phyloP scores from a whole-genome alignment of 148 eudicot genomes.

The Heliamphora exappendiculata region DNA sequence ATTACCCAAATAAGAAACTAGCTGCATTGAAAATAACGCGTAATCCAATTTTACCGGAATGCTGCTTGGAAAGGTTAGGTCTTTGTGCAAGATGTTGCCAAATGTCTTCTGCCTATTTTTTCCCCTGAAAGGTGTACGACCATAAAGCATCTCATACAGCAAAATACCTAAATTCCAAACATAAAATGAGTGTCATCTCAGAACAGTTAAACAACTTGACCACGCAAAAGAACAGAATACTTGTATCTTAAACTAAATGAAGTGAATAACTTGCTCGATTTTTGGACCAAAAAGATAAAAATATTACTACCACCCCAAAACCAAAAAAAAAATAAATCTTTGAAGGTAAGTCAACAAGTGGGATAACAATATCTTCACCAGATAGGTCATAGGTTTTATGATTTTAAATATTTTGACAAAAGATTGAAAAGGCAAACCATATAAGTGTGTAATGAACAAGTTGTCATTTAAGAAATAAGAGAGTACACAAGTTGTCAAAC shows the following conservation, averaged over 20 bases:
- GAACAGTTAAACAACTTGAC: background rate
- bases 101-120: conserved; percentile 93
- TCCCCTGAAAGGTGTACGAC: conserved; percentile 95
- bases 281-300: background rate
- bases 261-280: background rate
- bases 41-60: conserved; percentile 53
- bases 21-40: background rate
- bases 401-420: background rate
- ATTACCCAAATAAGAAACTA: background rate
- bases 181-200: background rate
- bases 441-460: background rate
- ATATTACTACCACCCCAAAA: background rate
- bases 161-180: conserved; percentile 51
- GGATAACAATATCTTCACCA: background rate
- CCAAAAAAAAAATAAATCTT: no score
- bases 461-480: no score
- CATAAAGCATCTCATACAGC: conserved; percentile 93
- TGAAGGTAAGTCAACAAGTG: background rate
- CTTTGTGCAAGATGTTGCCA: conserved; percentile 83
- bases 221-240: background rate
- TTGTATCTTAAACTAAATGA: background rate
- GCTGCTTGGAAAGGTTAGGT: conserved; percentile 95
- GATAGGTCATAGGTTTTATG: background rate
- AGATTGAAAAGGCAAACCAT: background rate
- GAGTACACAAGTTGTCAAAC: background rate